A percentile compares a stretch with the other conserved stretches of the same genome.
Conservation (phyloP, 306 rosid species). For the Vigna mungo region DNA sequence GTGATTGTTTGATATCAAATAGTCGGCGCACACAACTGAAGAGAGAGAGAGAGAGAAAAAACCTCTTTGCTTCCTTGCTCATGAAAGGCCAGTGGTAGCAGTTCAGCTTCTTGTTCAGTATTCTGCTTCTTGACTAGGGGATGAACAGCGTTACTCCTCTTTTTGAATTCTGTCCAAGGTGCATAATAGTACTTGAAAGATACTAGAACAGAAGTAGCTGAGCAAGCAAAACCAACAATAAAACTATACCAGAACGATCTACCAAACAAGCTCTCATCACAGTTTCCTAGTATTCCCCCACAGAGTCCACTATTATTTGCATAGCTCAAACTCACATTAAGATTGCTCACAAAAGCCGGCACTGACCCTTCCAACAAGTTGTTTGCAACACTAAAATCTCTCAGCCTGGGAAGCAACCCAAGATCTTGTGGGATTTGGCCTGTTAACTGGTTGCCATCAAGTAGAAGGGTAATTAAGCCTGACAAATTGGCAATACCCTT, state of each 20-base stretch:
- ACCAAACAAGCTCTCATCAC: slow-evolving; percentile 21
- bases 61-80: slow-evolving; percentile 44
- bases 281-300: slow-evolving; percentile 40
- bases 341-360: slow-evolving; percentile 8
- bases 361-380: slow-evolving; percentile 50
- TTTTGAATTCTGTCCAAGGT: slow-evolving; percentile 29
- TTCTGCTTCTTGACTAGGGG: slow-evolving; percentile 25
- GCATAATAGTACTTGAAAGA: background rate
- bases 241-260: slow-evolving; percentile 40
- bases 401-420: slow-evolving; percentile 29
- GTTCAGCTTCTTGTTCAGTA: slow-evolving; percentile 7
- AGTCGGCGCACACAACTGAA: background rate
- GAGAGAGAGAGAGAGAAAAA: background rate
- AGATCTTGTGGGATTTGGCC: slow-evolving; percentile 50
- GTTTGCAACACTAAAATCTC: slow-evolving; percentile 21
- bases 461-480: slow-evolving; percentile 36
- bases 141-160: slow-evolving; percentile 3
- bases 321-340: slow-evolving; percentile 18
- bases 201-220: slow-evolving; percentile 27
- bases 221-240: slow-evolving; percentile 38
- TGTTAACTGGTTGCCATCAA: slow-evolving; percentile 42
- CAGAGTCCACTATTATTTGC: slow-evolving; percentile 49
- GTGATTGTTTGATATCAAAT: background rate
- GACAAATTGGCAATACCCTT: slow-evolving; percentile 21
- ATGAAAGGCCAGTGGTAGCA: slow-evolving; percentile 20